phyloP scores from a whole-genome alignment of 495 filamentous ascomycete species.

The Cetradonia linearis region DNA sequence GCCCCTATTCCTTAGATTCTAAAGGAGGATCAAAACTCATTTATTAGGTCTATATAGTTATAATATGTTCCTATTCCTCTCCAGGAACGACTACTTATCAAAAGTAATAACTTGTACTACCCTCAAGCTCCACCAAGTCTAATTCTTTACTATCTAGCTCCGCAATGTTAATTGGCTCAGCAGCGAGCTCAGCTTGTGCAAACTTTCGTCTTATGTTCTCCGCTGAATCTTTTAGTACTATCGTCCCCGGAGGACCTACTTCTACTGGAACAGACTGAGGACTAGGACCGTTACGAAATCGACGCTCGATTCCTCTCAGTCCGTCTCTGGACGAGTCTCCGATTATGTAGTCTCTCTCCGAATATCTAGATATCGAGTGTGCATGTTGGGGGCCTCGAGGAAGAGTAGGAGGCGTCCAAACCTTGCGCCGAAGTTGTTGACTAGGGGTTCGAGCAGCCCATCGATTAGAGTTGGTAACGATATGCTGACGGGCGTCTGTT shows the following conservation, averaged over 20 bases:
- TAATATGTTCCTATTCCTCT: too few species aligned
- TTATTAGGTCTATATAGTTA: too few species aligned
- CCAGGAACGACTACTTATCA: too few species aligned
- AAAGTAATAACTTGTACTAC: too few species aligned
- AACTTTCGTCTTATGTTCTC: constrained; percentile 2
- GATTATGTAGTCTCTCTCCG: constrained; percentile 3
- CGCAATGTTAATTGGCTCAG: not conserved
- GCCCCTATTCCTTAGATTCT: too few species aligned
- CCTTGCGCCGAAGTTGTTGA: constrained; percentile 5
- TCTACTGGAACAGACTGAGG: not conserved
- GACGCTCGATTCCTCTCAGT: constrained; percentile 2
- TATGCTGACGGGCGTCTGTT: constrained; percentile 6
- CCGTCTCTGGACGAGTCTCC: constrained; percentile 2
- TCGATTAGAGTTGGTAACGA: not conserved
- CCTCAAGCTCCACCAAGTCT: too few species aligned
- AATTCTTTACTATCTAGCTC: too few species aligned
- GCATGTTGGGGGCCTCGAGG: not conserved
- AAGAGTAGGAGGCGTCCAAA: constrained; percentile 9
- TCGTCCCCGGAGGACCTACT: not conserved
- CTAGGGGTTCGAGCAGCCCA: constrained; percentile 13
- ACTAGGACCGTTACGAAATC: constrained; percentile 6
- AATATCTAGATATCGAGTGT: constrained; percentile 7
- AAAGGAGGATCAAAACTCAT: too few species aligned
- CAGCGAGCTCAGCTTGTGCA: not conserved
- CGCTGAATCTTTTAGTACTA: not conserved